These are phyloP conservation scores for Talaromyces trachyspermus DNA, from an alignment of 495 filamentous ascomycete genomes.

Conservation along the genomic window DNA sequence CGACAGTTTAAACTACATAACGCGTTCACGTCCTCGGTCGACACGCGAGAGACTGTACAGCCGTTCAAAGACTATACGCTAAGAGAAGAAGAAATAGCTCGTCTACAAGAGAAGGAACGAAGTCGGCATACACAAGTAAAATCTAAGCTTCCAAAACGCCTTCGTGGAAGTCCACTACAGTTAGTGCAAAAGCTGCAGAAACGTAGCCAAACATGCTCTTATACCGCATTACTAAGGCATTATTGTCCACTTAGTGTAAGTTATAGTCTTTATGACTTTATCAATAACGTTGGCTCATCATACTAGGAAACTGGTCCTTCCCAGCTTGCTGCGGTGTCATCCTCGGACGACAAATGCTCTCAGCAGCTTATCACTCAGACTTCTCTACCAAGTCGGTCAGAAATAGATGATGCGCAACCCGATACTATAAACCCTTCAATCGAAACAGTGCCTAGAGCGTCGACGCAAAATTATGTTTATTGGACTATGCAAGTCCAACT, in stretches of 20 bases:
- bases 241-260: conserved; percentile 64
- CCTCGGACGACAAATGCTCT: conserved; percentile 11
- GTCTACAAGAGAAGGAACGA: conserved; percentile 11
- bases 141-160: conserved; percentile 61
- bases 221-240: conserved; percentile 64
- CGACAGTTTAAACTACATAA: conserved; percentile 86
- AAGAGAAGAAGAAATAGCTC: conserved; percentile 75
- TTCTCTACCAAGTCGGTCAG: conserved; percentile 5
- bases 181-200: conserved; percentile 63
- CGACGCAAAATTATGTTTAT: conserved; percentile 36
- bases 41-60: conserved; percentile 57
- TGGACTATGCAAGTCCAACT: conserved; percentile 62
- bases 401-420: not conserved
- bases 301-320: conserved; percentile 24
- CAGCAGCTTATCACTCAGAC: conserved; percentile 26
- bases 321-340: conserved; percentile 17
- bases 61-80: conserved; percentile 74
- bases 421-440: not conserved
- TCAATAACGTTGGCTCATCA: not conserved
- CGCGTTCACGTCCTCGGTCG: conserved; percentile 67
- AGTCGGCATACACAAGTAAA: not conserved
- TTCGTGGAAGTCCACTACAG: conserved; percentile 52
- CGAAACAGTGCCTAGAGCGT: no score
- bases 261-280: not conserved
- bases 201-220: conserved; percentile 67